Evolutionary conservation across 768 basidiomycete species (phyloP).

Genomic region (Lentinus tigrinus): DNA sequence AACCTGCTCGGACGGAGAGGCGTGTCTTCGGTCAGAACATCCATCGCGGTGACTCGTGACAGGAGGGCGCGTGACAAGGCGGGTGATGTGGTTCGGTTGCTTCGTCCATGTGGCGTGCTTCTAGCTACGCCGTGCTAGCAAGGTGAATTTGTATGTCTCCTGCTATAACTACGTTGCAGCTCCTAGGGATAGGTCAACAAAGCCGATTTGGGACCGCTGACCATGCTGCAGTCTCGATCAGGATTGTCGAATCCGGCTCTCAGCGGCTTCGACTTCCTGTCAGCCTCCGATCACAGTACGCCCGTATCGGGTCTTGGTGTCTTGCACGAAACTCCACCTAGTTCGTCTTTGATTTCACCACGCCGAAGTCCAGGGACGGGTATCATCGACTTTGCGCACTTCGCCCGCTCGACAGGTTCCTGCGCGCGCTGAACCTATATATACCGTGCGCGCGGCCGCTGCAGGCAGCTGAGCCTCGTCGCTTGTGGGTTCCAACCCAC

Average conservation of each 20-base stretch:
- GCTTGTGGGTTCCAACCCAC: not conserved
- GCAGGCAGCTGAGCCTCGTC: conserved; percentile 6
- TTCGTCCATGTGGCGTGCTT: too few species aligned
- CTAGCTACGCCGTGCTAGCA: too few species aligned
- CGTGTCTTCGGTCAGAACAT: too few species aligned
- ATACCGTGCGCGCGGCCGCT: not conserved
- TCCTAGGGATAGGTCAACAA: not conserved
- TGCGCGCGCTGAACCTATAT: not conserved
- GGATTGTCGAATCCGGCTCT: not conserved
- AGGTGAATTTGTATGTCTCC: not conserved
- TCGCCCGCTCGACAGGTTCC: not conserved
- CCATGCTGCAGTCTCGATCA: not conserved
- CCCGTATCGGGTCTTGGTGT: not conserved
- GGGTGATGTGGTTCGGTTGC: too few species aligned
- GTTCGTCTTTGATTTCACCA: too few species aligned
- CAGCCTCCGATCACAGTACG: not conserved
- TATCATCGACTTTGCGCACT: not conserved
- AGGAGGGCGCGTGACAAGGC: too few species aligned
- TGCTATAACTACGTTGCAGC: not conserved
- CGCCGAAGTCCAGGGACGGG: not conserved
- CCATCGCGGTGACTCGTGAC: too few species aligned
- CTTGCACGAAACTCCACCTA: not conserved
- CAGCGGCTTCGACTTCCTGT: not conserved
- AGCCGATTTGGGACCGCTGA: not conserved
- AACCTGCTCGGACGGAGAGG: too few species aligned